phyloP scores from a whole-genome alignment of 2,329 filamentous ascomycete genomes.

The Neurospora sp. region DNA sequence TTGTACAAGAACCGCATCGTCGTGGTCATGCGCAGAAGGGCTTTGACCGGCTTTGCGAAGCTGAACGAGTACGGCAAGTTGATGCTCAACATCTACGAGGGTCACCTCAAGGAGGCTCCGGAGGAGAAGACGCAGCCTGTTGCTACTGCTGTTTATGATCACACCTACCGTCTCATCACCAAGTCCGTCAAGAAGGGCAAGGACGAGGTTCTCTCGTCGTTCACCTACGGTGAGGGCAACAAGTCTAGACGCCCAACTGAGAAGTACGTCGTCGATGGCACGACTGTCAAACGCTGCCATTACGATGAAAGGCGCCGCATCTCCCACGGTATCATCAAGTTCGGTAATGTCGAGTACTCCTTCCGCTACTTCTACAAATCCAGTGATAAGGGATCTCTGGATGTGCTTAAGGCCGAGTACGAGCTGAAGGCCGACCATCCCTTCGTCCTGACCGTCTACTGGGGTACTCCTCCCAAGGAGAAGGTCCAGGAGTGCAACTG shows the following conservation, averaged over 20 bases:
- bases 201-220: constrained; percentile 16
- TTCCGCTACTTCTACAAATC: constrained; percentile 28
- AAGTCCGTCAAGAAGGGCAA: constrained; percentile 6
- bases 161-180: constrained; percentile 17
- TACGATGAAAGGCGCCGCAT: constrained; percentile 27
- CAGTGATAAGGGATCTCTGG: constrained; percentile 22
- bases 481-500: constrained; percentile 22
- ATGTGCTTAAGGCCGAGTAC: constrained; percentile 25
- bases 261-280: constrained; percentile 18
- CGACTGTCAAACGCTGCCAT: constrained; percentile 18
- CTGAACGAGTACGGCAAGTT: constrained; percentile 18
- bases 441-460: constrained; percentile 23
- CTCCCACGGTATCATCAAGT: constrained; percentile 20
- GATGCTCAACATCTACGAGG: constrained; percentile 22
- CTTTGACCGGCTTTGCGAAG: constrained; percentile 23
- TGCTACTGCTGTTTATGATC: constrained; percentile 22
- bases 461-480: constrained; percentile 23
- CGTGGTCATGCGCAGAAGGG: constrained; percentile 22
- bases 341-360: constrained; percentile 20
- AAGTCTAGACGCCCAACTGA: constrained; percentile 18
- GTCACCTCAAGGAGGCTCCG: constrained; percentile 15
- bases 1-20: constrained; percentile 21
- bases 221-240: constrained; percentile 17
- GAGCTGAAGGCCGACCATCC: constrained; percentile 7
- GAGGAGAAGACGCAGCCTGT: constrained; percentile 12